Base-by-base conservation (phyloP, 495 filamentous ascomycete species). In the Neurospora sp. region DNA sequence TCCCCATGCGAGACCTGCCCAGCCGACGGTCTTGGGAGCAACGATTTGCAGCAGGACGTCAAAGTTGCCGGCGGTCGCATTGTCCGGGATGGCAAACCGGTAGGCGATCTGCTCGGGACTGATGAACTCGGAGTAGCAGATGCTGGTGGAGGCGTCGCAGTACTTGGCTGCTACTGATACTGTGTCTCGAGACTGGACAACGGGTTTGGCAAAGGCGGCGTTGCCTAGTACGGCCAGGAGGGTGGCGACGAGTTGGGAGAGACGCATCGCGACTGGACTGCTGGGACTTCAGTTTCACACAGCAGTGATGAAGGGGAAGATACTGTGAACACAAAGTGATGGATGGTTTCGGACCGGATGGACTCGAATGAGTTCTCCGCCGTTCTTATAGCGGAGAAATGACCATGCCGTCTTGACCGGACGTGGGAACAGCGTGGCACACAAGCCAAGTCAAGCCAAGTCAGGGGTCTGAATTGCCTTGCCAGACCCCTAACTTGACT, bases 1-100 rank as follows among this genome's bases (percentile, higher is more conserved):
- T 27, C 82, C 82, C 77, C 80, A 83, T 8, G 81, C 82, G 6
- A 83, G 65, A 7, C 78, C 81, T 0, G 81, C 82, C 82, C 82
- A 83, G 39, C 81, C 81, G 27, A 78, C 78, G 20, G 79, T 69
- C 74, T 78, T 80, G 69, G 82, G 81, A 3, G 82, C 82, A 9
- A 75, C 75, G 41, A 83, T 80, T 72, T 81, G 79, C 16, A 83
- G 74, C 14, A 82, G 71, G n/a, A 81, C 70, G 45, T 81, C 79
- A 69, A 83, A 83, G 69, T 70, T 73, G 14, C 74, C 75, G 10
- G 77, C 75, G 1, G 72, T 82, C 6, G 82, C 81, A 9, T 73
- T 78, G 69, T 82, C 80, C 9, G 82, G 80, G 38, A 83, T 82
- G 73, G 82, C 82, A n/a, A 83, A 72, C 18, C 80, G 78, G 74